These are phyloP conservation scores for Irpex rosettiformis DNA, from an alignment of 1,284 basidiomycete species.

Conservation along the genomic window DNA sequence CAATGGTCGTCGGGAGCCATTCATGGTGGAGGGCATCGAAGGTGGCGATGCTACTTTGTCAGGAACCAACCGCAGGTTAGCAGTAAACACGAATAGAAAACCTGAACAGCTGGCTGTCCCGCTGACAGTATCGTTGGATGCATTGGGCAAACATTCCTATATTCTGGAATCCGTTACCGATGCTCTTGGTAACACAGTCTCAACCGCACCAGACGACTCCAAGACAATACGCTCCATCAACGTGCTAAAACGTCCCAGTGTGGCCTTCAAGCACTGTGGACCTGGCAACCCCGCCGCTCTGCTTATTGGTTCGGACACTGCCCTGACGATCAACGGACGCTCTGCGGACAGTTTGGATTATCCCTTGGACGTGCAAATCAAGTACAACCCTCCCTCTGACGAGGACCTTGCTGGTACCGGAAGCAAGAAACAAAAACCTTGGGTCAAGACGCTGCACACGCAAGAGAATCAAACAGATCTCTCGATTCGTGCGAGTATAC, in stretches of 20 bases:
- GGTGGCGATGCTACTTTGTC: conserved; percentile 34
- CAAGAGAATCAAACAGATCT: conserved; percentile 45
- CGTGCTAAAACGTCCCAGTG: conserved; percentile 73
- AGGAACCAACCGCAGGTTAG: conserved; percentile 18
- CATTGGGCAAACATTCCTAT: conserved; percentile 65
- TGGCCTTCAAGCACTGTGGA: conserved; percentile 75
- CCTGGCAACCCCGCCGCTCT: conserved; percentile 72
- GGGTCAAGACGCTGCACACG: conserved; percentile 58
- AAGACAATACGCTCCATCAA: conserved; percentile 48
- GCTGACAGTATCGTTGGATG: conserved; percentile 57
- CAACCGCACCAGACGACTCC: conserved; percentile 29
- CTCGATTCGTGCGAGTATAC: conserved; percentile 48
- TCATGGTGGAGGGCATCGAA: conserved; percentile 83
- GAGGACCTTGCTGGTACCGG: conserved; percentile 33
- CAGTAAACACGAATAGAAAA: conserved; percentile 20
- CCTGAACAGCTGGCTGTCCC: conserved; percentile 67
- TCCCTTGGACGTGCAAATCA: conserved; percentile 63
- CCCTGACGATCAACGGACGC: conserved; percentile 47
- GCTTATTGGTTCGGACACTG: conserved; percentile 64
- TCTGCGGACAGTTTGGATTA: conserved; percentile 57
- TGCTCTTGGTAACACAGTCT: conserved; percentile 67
- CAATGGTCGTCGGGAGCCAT: conserved; percentile 60
- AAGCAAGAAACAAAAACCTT: conserved; percentile 43
- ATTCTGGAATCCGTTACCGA: conserved; percentile 73
- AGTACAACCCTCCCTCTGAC: conserved; percentile 49